These are phyloP conservation scores for Colletotrichum lindemuthianum DNA, from an alignment of 2,329 filamentous ascomycete genomes.

Conservation along the genomic window DNA sequence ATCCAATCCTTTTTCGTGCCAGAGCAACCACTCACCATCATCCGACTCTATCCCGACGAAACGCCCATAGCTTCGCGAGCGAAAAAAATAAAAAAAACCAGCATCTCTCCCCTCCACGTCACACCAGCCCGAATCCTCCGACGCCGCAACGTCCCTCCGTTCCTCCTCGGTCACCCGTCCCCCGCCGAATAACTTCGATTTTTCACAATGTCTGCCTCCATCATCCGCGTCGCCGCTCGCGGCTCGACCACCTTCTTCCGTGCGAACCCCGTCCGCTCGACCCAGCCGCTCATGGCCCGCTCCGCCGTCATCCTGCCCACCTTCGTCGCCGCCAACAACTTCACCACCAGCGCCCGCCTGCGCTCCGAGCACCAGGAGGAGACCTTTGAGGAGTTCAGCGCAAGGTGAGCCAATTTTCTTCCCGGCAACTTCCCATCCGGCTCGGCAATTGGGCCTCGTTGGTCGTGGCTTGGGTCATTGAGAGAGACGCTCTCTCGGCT, in stretches of 20 bases:
- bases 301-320: slow-evolving; percentile 62
- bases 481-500: neutral
- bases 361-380: slow-evolving; percentile 83
- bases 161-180: slow-evolving; percentile 22
- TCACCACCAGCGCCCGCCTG: slow-evolving; percentile 70
- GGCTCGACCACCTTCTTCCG: slow-evolving; percentile 72
- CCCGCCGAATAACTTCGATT: neutral
- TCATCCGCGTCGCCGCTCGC: slow-evolving; percentile 79
- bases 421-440: neutral
- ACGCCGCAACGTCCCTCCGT: slow-evolving; percentile 25
- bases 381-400: slow-evolving; percentile 98
- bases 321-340: slow-evolving; percentile 58
- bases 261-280: slow-evolving; percentile 67
- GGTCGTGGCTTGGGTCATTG: neutral
- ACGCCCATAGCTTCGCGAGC: slow-evolving; percentile 34
- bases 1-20: slow-evolving; percentile 38
- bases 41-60: slow-evolving; percentile 43
- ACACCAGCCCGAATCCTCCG: slow-evolving; percentile 20
- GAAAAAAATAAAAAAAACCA: slow-evolving; percentile 27
- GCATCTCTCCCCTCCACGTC: slow-evolving; percentile 19
- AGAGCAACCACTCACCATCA: slow-evolving; percentile 38
- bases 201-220: slow-evolving; percentile 68
- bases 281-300: slow-evolving; percentile 64
- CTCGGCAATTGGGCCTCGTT: neutral
- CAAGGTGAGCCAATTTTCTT: slow-evolving; percentile 75